Evolutionary conservation across 805 yeast genomes (phyloP), one percentile per base, ranked within the genome.

Genomic region (Nakazawaea sp.): DNA sequence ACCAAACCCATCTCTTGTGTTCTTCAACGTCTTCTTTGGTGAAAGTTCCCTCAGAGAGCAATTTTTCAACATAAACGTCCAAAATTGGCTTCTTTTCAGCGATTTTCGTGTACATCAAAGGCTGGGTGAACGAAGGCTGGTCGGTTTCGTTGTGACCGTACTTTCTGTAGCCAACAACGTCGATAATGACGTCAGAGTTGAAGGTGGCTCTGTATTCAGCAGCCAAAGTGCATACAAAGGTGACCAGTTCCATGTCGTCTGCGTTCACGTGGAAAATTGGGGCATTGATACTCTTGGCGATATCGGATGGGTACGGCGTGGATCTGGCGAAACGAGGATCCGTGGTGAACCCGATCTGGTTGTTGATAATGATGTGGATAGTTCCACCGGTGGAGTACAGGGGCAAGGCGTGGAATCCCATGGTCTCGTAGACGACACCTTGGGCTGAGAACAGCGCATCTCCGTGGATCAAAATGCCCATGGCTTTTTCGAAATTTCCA

Each of bases 261-360:
- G 97, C 97, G 57, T 92, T 92, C 35, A 92, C 97, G 65, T 92
- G 99, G 95, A 92, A 92, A 53, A 92, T 88, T 45, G 99, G 99
- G 18, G 97, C 96, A 59, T 90, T 89, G 62, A 87, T 84, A 25
- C 96, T 71, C 70, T 92, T 92, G 52, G 97, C 97, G 58, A 92
- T 75, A 70, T 92, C 99, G 18, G 96, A 84, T 53, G 98, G 97
- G 64, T 92, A 92, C 55, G 95, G 90, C 33, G 98, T 92, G 18
- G 97, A 90, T 71, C 99, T 83, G 26, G 97, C 88, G 53, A 82
- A 81, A 69, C 96, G 78, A 49, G 99, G 99, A 61, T 92, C 97
- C 36, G 99, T 92, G 48, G 99, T 92, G 78, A 92, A 92, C 64
- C 99, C 99, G 61, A 92, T 90, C 75, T 92, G 99, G 70, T 92